Evolutionary conservation across 2,329 filamentous ascomycete species (phyloP).

Genomic region (Huntiella bhutanensis): DNA sequence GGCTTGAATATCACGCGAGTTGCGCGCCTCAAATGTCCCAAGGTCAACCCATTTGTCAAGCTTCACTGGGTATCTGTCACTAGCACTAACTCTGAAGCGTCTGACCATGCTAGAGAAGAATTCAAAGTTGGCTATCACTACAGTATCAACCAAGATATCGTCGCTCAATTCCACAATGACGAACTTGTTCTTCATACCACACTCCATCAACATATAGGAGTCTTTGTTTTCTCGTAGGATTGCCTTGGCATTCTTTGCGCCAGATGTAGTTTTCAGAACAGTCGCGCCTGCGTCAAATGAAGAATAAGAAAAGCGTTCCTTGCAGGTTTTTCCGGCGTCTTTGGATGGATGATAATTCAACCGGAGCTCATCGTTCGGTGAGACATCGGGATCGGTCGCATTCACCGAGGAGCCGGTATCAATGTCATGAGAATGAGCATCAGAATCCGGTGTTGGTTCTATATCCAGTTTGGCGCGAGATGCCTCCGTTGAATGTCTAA

Average conservation of each 20-base stretch:
- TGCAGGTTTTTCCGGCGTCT: slow-evolving; percentile 92
- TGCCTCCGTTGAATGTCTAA: neutral
- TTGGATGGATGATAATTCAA: slow-evolving; percentile 46
- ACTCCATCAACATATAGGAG: slow-evolving; percentile 93
- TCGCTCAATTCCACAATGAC: slow-evolving; percentile 88
- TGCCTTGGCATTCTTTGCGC: slow-evolving; percentile 73
- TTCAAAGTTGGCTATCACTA: slow-evolving; percentile 96
- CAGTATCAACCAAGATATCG: slow-evolving; percentile 68
- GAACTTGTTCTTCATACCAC: slow-evolving; percentile 72
- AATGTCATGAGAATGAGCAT: too few species aligned
- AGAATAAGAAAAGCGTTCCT: slow-evolving; percentile 92
- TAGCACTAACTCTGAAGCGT: slow-evolving; percentile 77
- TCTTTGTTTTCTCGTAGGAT: slow-evolving; percentile 95
- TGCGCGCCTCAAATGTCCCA: slow-evolving; percentile 76
- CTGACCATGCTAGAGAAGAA: slow-evolving; percentile 97
- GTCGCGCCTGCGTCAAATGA: slow-evolving; percentile 95
- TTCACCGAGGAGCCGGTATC: too few species aligned
- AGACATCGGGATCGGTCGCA: neutral
- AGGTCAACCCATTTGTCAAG: slow-evolving; percentile 77
- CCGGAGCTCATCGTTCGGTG: slow-evolving; percentile 1
- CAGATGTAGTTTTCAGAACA: slow-evolving; percentile 70
- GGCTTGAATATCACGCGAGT: slow-evolving; percentile 82
- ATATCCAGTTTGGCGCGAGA: neutral
- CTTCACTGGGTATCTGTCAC: slow-evolving; percentile 87
- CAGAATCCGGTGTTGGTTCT: neutral